Evolutionary conservation across 2,329 filamentous ascomycete genomes (phyloP).

Genomic region (Sporothrix phasma): DNA sequence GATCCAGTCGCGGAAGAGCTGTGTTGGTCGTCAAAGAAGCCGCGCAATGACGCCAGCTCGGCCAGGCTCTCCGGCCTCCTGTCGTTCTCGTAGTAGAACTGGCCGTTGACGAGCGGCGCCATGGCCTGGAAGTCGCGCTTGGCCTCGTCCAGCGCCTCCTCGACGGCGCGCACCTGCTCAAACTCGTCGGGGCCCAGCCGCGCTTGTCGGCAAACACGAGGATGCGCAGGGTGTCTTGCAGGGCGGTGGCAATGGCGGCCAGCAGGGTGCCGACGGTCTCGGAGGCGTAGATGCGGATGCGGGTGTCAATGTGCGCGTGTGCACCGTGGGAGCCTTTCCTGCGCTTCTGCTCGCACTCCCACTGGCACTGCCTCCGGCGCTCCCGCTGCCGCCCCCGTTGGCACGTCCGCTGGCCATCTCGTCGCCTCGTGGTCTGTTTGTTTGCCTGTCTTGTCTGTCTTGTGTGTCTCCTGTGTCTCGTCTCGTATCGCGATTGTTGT

Average conservation of each 20-base stretch:
- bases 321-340: neutral
- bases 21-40: slow-evolving; percentile 38
- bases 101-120: slow-evolving; percentile 43
- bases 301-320: neutral
- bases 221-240: slow-evolving; percentile 44
- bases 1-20: slow-evolving; percentile 45
- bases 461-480: neutral
- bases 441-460: neutral
- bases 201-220: slow-evolving; percentile 48
- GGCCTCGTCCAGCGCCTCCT: slow-evolving; percentile 47
- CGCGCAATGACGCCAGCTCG: slow-evolving; percentile 38
- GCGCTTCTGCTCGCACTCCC: too few relatives aligned
- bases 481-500: neutral
- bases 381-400: too few relatives aligned
- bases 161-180: slow-evolving; percentile 46
- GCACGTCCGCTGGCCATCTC: neutral
- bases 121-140: slow-evolving; percentile 52
- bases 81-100: slow-evolving; percentile 49
- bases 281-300: slow-evolving; percentile 6
- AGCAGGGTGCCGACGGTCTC: slow-evolving; percentile 50
- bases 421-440: neutral
- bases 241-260: slow-evolving; percentile 45
- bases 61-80: slow-evolving; percentile 44
- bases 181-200: slow-evolving; percentile 49
- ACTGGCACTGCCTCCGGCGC: too few relatives aligned